phyloP scores from a whole-genome alignment of 495 filamentous ascomycete species.

The Letharia columbiana region DNA sequence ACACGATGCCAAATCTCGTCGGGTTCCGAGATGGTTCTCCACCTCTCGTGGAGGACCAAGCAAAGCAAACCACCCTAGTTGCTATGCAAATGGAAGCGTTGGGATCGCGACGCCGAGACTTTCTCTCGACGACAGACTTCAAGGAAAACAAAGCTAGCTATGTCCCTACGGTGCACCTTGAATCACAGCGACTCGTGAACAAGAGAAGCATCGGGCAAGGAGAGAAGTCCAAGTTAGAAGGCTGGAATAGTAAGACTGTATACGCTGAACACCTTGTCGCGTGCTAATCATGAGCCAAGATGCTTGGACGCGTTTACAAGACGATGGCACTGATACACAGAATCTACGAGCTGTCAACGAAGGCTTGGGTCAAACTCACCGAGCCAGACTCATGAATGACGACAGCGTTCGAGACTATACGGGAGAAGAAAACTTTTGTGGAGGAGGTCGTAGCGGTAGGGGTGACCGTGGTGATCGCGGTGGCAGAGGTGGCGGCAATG shows the following conservation, averaged over 20 bases:
- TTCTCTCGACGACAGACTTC: conserved; percentile 15
- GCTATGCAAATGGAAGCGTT: conserved; percentile 13
- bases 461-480: conserved; percentile 6
- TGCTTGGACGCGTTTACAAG: conserved; percentile 15
- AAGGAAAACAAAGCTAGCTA: conserved; percentile 13
- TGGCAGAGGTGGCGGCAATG: conserved; percentile 13
- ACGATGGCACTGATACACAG: conserved; percentile 18
- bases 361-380: conserved; percentile 17
- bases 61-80: background rate
- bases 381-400: conserved; percentile 1
- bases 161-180: background rate
- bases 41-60: background rate
- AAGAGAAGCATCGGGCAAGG: conserved; percentile 20
- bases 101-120: conserved; percentile 8
- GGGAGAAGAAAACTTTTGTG: background rate
- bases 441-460: conserved; percentile 11
- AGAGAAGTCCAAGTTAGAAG: conserved; percentile 25
- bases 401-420: conserved; percentile 1
- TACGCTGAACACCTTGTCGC: background rate
- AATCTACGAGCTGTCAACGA: conserved; percentile 19
- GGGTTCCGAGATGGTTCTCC: background rate
- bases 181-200: conserved; percentile 13
- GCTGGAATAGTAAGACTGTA: background rate
- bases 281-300: conserved; percentile 8
- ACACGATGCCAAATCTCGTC: background rate